Conservation (phyloP, 768 basidiomycete species). For the Brasilioporus rufonigricans region DNA sequence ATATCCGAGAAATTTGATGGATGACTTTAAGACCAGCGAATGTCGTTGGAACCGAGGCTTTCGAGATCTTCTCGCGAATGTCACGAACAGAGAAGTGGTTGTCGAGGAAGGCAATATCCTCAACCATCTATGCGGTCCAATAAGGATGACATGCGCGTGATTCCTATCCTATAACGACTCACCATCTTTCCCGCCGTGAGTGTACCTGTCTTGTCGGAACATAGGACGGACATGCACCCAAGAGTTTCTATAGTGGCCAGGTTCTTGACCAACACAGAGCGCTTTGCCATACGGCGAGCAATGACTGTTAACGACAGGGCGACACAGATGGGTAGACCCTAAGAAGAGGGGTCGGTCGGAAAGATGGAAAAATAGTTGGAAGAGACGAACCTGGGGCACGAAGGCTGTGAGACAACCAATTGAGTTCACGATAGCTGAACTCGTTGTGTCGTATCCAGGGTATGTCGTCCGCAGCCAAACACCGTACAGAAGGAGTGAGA, state of each 20-base stretch:
- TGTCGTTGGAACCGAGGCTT: conserved; percentile 4
- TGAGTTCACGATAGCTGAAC: conserved; percentile 36
- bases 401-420: conserved; percentile 39
- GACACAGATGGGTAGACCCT: conserved; percentile 40
- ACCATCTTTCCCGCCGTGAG: conserved; percentile 49
- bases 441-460: conserved; percentile 34
- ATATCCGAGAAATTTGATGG: conserved; percentile 45
- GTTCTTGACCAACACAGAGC: conserved; percentile 47
- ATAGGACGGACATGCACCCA: conserved; percentile 49
- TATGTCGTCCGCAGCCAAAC: conserved; percentile 38
- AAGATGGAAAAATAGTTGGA: background rate
- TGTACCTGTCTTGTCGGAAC: conserved; percentile 54
- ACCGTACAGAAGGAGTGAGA: conserved; percentile 38
- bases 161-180: background rate
- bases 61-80: conserved; percentile 6
- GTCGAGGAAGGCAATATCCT: conserved; percentile 39
- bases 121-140: conserved; percentile 32
- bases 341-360: background rate
- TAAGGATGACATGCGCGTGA: background rate
- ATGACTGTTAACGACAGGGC: conserved; percentile 50
- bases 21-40: conserved; percentile 24
- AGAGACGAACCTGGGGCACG: conserved; percentile 36
- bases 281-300: conserved; percentile 46
- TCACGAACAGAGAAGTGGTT: conserved; percentile 13
- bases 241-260: conserved; percentile 52